phyloP scores from a whole-genome alignment of 2,329 filamentous ascomycete species.

The Rasamsonia emersonii region DNA sequence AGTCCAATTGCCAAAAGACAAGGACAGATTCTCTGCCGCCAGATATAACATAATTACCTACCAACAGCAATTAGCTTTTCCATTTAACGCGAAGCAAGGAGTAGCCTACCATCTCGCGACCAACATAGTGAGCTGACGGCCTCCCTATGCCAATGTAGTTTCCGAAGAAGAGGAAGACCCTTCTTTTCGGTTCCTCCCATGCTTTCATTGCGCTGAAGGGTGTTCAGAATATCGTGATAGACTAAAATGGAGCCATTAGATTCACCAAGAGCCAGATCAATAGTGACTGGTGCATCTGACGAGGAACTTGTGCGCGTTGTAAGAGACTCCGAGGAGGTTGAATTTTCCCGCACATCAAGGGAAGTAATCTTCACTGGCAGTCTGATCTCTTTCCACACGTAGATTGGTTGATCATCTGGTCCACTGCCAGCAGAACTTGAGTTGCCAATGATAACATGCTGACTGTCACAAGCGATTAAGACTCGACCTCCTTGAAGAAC shows the following conservation, averaged over 20 bases:
- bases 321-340: constrained; percentile 14
- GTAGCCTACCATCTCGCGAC: constrained; percentile 69
- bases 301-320: too few relatives aligned
- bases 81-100: not conserved
- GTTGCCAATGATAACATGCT: constrained; percentile 53
- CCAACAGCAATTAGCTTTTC: constrained; percentile 6
- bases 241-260: constrained; percentile 67
- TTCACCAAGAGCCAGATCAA: constrained; percentile 75
- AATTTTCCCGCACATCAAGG: constrained; percentile 51
- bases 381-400: constrained; percentile 47
- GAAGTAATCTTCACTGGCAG: constrained; percentile 57
- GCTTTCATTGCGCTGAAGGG: constrained; percentile 42
- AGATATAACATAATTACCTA: constrained; percentile 88
- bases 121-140: constrained; percentile 79
- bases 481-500: constrained; percentile 22
- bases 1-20: constrained; percentile 89
- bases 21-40: constrained; percentile 84
- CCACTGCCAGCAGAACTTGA: constrained; percentile 25
- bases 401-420: constrained; percentile 32
- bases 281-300: constrained; percentile 24
- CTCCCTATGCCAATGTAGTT: constrained; percentile 84
- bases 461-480: constrained; percentile 31
- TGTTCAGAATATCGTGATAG: constrained; percentile 65
- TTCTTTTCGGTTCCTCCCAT: constrained; percentile 33
- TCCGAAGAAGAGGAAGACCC: constrained; percentile 44